Evolutionary conservation across 768 basidiomycete genomes (phyloP).

Genomic region (Leccinum sublutescens): DNA sequence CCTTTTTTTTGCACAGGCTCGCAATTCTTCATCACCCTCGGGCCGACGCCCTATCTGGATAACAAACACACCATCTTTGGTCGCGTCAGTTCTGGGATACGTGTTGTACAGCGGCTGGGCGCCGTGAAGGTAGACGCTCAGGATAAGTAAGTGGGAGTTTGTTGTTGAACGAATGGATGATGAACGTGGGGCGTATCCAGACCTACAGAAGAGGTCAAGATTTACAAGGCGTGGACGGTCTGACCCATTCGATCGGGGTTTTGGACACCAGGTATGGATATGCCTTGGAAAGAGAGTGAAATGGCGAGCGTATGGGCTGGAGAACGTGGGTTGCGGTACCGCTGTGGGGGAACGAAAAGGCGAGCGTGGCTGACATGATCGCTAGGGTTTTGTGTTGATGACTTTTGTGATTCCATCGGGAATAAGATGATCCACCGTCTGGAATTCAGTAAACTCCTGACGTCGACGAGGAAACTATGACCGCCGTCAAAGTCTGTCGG

Average conservation of each 20-base stretch:
- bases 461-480: too few relatives aligned
- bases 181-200: conserved; percentile 20
- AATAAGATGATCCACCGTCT: too few relatives aligned
- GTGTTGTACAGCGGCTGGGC: conserved; percentile 87
- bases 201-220: conserved; percentile 82
- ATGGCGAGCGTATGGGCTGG: too few relatives aligned
- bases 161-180: not conserved
- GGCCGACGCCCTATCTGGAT: conserved; percentile 81
- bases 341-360: not conserved
- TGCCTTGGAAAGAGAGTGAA: too few relatives aligned
- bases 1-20: conserved; percentile 55
- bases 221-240: conserved; percentile 63
- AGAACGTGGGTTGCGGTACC: too few relatives aligned
- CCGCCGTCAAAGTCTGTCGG: too few relatives aligned
- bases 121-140: conserved; percentile 88
- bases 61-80: conserved; percentile 90
- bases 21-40: conserved; percentile 90
- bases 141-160: conserved; percentile 59
- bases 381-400: too few relatives aligned
- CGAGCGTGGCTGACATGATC: too few relatives aligned
- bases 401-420: too few relatives aligned
- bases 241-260: not conserved
- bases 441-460: too few relatives aligned
- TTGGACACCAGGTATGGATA: too few relatives aligned
- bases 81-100: conserved; percentile 86